These are phyloP conservation scores for Backusella mclennaniae DNA, from an alignment of 192 early-diverging fungal genomes.

Conservation along the genomic window DNA sequence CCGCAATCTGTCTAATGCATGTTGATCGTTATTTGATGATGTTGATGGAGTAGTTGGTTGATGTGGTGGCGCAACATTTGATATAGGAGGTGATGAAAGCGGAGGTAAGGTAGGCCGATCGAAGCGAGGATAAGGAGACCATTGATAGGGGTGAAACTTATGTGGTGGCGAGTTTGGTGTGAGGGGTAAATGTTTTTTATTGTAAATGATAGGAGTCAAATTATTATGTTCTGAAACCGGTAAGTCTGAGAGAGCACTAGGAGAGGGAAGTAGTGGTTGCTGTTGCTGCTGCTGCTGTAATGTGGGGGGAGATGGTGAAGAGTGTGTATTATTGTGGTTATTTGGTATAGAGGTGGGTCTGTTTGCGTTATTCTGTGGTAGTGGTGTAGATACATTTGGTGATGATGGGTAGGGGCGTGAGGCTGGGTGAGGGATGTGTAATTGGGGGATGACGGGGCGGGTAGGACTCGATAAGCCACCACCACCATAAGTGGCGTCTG, in stretches of 20 bases:
- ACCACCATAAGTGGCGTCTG: slow-evolving; percentile 9
- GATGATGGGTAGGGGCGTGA: slow-evolving; percentile 13
- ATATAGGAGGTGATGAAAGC: neutral
- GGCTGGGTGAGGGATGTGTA: slow-evolving; percentile 16
- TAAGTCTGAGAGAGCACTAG: neutral
- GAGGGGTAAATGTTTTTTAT: slow-evolving; percentile 9
- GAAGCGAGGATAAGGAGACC: slow-evolving; percentile 9
- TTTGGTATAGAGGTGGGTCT: neutral
- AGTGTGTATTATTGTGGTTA: neutral
- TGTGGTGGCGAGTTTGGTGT: slow-evolving; percentile 11
- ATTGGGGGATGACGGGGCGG: slow-evolving; percentile 11
- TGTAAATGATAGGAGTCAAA: slow-evolving; percentile 7
- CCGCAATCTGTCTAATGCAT: neutral
- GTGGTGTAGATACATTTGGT: slow-evolving; percentile 7
- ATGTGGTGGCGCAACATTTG: neutral
- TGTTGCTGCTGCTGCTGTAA: neutral
- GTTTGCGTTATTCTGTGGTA: neutral
- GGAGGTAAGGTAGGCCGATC: slow-evolving; percentile 4
- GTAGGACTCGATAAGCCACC: neutral
- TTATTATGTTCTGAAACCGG: slow-evolving; percentile 16
- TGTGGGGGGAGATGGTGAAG: neutral
- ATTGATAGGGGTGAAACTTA: slow-evolving; percentile 5
- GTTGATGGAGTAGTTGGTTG: neutral
- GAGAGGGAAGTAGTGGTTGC: slow-evolving; percentile 10
- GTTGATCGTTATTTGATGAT: neutral